phyloP scores from a whole-genome alignment of 2,329 filamentous ascomycete species.

The Didymellaceae sp. region DNA sequence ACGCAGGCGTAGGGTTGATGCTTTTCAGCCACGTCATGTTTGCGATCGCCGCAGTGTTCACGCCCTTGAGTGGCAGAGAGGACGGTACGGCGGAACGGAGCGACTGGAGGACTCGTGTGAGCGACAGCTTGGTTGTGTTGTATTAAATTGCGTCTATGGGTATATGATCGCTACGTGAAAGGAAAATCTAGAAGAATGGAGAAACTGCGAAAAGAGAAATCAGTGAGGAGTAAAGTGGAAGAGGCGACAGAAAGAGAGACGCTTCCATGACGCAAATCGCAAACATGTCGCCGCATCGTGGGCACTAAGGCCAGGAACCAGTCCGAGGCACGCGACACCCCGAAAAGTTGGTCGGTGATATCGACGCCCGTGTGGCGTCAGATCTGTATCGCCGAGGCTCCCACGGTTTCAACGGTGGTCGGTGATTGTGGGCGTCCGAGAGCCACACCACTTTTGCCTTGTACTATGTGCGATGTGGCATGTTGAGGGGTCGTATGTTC shows the following conservation, averaged over 20 bases:
- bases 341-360: slow-evolving; percentile 24
- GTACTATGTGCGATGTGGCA: too few species aligned
- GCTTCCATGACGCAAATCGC: slow-evolving; percentile 35
- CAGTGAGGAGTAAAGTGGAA: too few species aligned
- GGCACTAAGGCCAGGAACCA: slow-evolving; percentile 37
- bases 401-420: slow-evolving; percentile 21
- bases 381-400: slow-evolving; percentile 25
- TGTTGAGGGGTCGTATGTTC: too few species aligned
- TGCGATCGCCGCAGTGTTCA: slow-evolving; percentile 15
- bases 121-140: slow-evolving; percentile 35
- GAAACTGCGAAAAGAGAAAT: not conserved
- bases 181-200: not conserved
- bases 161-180: slow-evolving; percentile 2
- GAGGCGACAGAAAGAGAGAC: slow-evolving; percentile 15
- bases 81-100: slow-evolving; percentile 25
- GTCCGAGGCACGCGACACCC: slow-evolving; percentile 34
- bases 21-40: slow-evolving; percentile 52
- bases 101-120: slow-evolving; percentile 32
- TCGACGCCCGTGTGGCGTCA: slow-evolving; percentile 25
- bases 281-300: slow-evolving; percentile 17
- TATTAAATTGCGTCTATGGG: not conserved
- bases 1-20: slow-evolving; percentile 72
- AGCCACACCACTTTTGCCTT: not conserved
- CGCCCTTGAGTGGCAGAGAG: slow-evolving; percentile 16
- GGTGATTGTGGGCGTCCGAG: not conserved